Base-by-base conservation (phyloP, 2,329 filamentous ascomycete genomes). In the Teratosphaeria epicoccoides region DNA sequence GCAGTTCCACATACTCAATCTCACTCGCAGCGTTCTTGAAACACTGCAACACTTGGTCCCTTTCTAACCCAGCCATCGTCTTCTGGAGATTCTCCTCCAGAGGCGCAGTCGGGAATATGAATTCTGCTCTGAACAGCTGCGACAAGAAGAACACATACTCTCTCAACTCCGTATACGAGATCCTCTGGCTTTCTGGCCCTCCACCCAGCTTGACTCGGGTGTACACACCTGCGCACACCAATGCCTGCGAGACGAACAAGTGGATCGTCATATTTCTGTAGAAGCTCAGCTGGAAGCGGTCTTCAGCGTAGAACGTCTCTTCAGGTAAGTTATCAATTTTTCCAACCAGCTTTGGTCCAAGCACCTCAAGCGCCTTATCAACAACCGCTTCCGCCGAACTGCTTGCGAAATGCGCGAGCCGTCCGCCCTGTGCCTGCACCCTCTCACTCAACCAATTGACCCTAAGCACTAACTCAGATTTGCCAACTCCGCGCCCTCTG, bases 221-320 rank as follows among this genome's bases (percentile, higher is more conserved):
- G 68, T 98, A 98, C 76, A 98, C 84, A 24, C 87, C 87, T 4
- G 84, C 88, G 55, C 88, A 93, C 22, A 97, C 88, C 4, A 98
- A 76, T 0, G 91, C 87, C 66, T 97, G 90, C 2, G 88, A 85
- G 52, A 98, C 93, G 68, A 98, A 98, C 4, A 98, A 79, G 66
- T 98, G 93, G 55, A 98, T 98, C 0, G 91, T 96, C 93, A 97
- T 97, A 70, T 98, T 98, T 49, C 93, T 84, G 71, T 98, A 98
- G 70, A 98, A 98, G 0, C 89, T 95, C 9, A 98, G 79, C 66
- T 98, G 93, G 73, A 98, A 98, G 49, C 73, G 81, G 68, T 98
- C 93, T 37, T 96, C 89, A 4, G 93, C 93, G 63, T 88, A 95
- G 69, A 88, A 97, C 0, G 93, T 97, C 17, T 88, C 87, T 66